These are phyloP conservation scores for Hansenula anomala DNA, from an alignment of 1,139 yeast species.

Conservation along the genomic window DNA sequence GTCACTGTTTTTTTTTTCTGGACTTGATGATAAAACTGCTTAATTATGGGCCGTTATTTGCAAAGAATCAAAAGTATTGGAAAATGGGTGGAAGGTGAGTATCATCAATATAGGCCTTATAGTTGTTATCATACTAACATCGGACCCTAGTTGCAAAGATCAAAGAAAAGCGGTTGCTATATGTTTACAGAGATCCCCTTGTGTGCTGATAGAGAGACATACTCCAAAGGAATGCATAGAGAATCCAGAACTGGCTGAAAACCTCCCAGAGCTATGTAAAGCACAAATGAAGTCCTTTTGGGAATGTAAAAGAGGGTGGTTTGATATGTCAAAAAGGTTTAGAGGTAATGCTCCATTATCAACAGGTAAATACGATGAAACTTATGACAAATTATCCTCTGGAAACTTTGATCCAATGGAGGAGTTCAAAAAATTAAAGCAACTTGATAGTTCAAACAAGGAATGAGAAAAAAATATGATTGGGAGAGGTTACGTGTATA, in stretches of 20 bases:
- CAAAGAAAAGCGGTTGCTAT: constrained; percentile 91
- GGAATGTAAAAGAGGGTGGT: constrained; percentile 81
- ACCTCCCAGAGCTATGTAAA: constrained; percentile 83
- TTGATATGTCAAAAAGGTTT: constrained; percentile 88
- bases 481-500: not conserved
- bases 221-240: constrained; percentile 87
- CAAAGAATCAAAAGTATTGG: too few relatives aligned
- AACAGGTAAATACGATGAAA: constrained; percentile 88
- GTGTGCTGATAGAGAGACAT: constrained; percentile 85
- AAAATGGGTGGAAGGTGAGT: constrained; percentile 23
- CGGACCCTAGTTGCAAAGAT: constrained; percentile 69
- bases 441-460: constrained; percentile 35
- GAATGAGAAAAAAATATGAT: too few relatives aligned
- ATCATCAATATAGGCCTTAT: not conserved
- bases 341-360: constrained; percentile 92
- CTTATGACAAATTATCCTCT: constrained; percentile 66
- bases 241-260: constrained; percentile 68
- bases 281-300: constrained; percentile 81
- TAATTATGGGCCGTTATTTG: too few relatives aligned
- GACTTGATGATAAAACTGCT: too few relatives aligned
- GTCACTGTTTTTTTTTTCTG: too few relatives aligned
- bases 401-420: constrained; percentile 82
- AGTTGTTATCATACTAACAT: not conserved
- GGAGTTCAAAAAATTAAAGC: constrained; percentile 66
- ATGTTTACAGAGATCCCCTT: constrained; percentile 92